A percentile compares a stretch with the other conserved stretches of the same genome.
These are phyloP conservation scores for Neurospora cerealis DNA, from an alignment of 495 filamentous ascomycete species.

Conservation along the genomic window DNA sequence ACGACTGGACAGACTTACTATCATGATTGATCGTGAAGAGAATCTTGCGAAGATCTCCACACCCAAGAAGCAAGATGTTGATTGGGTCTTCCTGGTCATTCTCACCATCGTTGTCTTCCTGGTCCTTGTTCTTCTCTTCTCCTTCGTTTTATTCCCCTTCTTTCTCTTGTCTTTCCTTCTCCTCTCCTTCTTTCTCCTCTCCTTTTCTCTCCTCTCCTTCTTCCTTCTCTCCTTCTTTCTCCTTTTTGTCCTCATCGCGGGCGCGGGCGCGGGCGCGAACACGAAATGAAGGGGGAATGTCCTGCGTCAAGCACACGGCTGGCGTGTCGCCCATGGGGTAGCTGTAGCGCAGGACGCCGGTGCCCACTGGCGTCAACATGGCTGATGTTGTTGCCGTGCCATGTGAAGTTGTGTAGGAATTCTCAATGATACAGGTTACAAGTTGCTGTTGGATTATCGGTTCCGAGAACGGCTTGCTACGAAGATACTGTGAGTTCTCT, in stretches of 20 bases:
- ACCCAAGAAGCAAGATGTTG: slow-evolving; percentile 25
- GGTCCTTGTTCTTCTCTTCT: background rate
- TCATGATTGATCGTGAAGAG: slow-evolving; percentile 21
- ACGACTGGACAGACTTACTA: background rate
- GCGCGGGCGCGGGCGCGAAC: background rate
- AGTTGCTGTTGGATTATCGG: background rate
- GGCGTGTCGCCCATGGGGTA: slow-evolving; percentile 22
- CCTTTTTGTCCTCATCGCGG: background rate
- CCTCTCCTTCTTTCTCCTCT: background rate
- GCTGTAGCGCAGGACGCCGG: background rate
- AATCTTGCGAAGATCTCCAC: slow-evolving; percentile 23
- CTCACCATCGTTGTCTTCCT: background rate
- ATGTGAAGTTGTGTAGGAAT: background rate
- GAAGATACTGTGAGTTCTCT: background rate
- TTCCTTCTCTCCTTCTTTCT: background rate
- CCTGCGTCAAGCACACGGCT: slow-evolving; percentile 18
- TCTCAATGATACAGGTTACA: background rate
- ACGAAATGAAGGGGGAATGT: slow-evolving; percentile 12
- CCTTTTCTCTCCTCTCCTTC: background rate
- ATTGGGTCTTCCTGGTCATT: background rate
- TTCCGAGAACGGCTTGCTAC: background rate
- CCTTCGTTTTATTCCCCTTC: no score
- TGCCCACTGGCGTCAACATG: background rate
- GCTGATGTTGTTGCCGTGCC: background rate
- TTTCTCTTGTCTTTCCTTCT: background rate